These are phyloP conservation scores for Elsinoe fawcettii DNA, from an alignment of 2,329 filamentous ascomycete species.

Conservation along the genomic window DNA sequence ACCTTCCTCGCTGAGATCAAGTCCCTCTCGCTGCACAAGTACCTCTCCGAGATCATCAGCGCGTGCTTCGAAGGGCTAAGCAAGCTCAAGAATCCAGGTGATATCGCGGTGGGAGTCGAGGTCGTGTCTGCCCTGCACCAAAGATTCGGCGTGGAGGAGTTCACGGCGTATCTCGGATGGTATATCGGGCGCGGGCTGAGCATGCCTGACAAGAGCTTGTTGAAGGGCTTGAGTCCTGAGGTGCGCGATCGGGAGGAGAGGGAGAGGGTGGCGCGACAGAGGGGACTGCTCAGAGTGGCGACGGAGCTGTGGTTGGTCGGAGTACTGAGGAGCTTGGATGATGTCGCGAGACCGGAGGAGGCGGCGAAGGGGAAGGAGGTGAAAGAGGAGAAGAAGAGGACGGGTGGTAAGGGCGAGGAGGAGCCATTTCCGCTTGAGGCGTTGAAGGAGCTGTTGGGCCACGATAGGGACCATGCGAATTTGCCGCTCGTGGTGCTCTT, in stretches of 20 bases:
- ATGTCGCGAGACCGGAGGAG: constrained; percentile 58
- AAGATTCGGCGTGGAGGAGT: constrained; percentile 82
- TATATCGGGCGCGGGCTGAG: constrained; percentile 83
- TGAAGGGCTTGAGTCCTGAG: constrained; percentile 73
- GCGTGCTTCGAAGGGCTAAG: constrained; percentile 92
- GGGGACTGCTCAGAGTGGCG: constrained; percentile 77
- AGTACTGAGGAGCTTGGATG: constrained; percentile 71
- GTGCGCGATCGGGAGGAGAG: constrained; percentile 92
- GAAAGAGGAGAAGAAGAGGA: constrained; percentile 52
- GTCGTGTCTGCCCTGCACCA: constrained; percentile 93
- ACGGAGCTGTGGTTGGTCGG: constrained; percentile 95
- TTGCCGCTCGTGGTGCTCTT: constrained; percentile 88
- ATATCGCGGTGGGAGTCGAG: constrained; percentile 85
- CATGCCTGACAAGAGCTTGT: constrained; percentile 74
- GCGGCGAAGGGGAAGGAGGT: constrained; percentile 52
- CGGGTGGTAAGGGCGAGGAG: constrained; percentile 49
- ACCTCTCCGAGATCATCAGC: constrained; percentile 92
- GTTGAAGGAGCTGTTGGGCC: constrained; percentile 89
- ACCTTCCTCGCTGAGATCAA: constrained; percentile 88
- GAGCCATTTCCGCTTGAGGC: constrained; percentile 96
- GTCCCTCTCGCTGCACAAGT: constrained; percentile 86
- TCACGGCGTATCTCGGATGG: constrained; percentile 88
- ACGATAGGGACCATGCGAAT: constrained; percentile 88
- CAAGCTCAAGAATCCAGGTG: constrained; percentile 82
- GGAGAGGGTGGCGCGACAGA: constrained; percentile 78